Evolutionary conservation across 495 filamentous ascomycete genomes (phyloP).

Genomic region (Glutinoglossum americanum): DNA sequence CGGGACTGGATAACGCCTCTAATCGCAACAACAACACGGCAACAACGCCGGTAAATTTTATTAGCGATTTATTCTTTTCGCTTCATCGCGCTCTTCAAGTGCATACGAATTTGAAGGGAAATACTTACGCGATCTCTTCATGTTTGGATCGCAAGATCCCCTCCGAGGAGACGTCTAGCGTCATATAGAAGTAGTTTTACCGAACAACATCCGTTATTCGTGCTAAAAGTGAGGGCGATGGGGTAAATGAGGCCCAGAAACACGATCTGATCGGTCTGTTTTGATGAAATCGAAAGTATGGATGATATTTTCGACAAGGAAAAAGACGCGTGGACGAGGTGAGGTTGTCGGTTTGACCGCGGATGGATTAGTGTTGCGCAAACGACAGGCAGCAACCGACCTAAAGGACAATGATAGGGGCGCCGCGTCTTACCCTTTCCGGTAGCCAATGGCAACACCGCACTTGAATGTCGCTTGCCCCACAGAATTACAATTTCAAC

Average conservation of each 20-base stretch:
- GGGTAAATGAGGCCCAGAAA: conserved; percentile 18
- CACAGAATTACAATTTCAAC: not conserved
- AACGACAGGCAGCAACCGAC: not conserved
- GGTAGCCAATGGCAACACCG: not conserved
- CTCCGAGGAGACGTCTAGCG: conserved; percentile 28
- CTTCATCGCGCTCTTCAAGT: conserved; percentile 7
- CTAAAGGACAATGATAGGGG: not conserved
- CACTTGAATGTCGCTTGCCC: not conserved
- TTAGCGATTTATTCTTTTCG: conserved; percentile 18
- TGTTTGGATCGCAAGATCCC: conserved; percentile 34
- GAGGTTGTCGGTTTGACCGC: conserved; percentile 1
- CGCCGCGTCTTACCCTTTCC: not conserved
- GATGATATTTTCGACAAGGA: not conserved
- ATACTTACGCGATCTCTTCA: conserved; percentile 39
- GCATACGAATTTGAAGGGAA: conserved; percentile 5
- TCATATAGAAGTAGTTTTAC: conserved; percentile 23
- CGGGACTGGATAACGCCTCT: conserved; percentile 58
- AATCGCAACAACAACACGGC: conserved; percentile 14
- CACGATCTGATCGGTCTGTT: conserved; percentile 1
- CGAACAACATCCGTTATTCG: conserved; percentile 39
- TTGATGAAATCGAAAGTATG: conserved; percentile 3
- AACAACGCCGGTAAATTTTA: conserved; percentile 11
- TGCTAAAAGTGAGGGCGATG: conserved; percentile 24
- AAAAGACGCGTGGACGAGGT: conserved; percentile 2
- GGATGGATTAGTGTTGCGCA: conserved; percentile 1